Conservation (phyloP, 176 grass and related monocot species). For the Luzula sylvatica region DNA sequence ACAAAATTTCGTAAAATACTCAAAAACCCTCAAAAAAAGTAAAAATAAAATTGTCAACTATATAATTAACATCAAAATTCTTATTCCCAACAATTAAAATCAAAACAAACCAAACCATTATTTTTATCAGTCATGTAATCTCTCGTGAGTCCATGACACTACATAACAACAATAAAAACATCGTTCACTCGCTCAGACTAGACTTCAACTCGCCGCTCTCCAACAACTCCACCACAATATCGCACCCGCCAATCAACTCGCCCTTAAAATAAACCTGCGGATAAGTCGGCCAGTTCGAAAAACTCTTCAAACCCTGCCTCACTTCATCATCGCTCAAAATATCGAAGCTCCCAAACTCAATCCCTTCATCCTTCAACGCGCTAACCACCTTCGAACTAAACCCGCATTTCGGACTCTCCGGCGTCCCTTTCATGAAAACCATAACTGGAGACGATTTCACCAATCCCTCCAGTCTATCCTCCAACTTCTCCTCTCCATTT, state of each 20-base stretch:
- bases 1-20: too few relatives aligned
- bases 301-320: slow-evolving; percentile 78
- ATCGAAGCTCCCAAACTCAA: slow-evolving; percentile 77
- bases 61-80: too few relatives aligned
- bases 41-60: too few relatives aligned
- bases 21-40: too few relatives aligned
- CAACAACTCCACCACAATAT: slow-evolving; percentile 81
- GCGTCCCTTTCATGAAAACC: slow-evolving; percentile 95
- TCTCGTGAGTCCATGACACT: too few relatives aligned
- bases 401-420: slow-evolving; percentile 65
- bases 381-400: slow-evolving; percentile 91
- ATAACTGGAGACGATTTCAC: slow-evolving; percentile 51
- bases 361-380: slow-evolving; percentile 51
- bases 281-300: slow-evolving; percentile 90
- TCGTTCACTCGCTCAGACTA: slow-evolving; percentile 57
- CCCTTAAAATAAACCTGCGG: slow-evolving; percentile 96
- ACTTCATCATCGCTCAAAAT: slow-evolving; percentile 76
- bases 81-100: too few relatives aligned
- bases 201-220: slow-evolving; percentile 58
- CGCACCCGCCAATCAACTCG: slow-evolving; percentile 83
- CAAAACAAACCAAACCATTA: too few relatives aligned
- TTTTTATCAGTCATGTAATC: too few relatives aligned
- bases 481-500: slow-evolving; percentile 28
- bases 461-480: slow-evolving; percentile 42
- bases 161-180: too few relatives aligned